Evolutionary conservation across 2,329 filamentous ascomycete genomes (phyloP).

Genomic region (Nectriaceae sp.): DNA sequence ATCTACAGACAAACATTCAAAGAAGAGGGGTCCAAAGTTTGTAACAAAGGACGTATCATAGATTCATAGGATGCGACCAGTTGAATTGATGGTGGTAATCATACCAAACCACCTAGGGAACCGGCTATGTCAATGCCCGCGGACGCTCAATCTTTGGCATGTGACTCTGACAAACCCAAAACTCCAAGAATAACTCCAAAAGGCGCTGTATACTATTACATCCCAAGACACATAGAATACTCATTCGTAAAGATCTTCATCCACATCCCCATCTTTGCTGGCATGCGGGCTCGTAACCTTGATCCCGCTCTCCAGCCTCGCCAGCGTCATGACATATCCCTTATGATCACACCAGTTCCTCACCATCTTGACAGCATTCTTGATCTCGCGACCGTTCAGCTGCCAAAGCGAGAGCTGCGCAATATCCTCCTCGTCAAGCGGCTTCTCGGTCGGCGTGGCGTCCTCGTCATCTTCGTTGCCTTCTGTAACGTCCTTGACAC

Average conservation of each 20-base stretch:
- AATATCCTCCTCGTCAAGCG: conserved; percentile 38
- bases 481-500: conserved; percentile 4
- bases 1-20: no score
- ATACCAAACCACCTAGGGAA: no score
- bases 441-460: conserved; percentile 3
- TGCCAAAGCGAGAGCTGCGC: conserved; percentile 41
- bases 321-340: conserved; percentile 42
- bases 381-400: conserved; percentile 50
- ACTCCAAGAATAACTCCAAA: no score
- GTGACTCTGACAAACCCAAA: no score
- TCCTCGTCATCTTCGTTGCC: conserved; percentile 6
- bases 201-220: no score
- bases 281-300: conserved; percentile 46
- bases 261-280: conserved; percentile 34
- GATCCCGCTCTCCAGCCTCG: conserved; percentile 47
- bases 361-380: conserved; percentile 49
- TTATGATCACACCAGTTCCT: conserved; percentile 47
- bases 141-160: no score
- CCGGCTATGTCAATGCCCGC: no score
- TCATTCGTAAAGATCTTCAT: conserved; percentile 30
- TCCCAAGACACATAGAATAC: no score
- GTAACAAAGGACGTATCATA: no score
- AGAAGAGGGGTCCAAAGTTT: no score
- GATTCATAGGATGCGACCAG: no score
- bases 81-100: no score